Percentiles rank a stretch among this genome's conserved stretches.
phyloP scores from a whole-genome alignment of 192 early-diverging fungal genomes.

The Chytriomyces hyalinus region DNA sequence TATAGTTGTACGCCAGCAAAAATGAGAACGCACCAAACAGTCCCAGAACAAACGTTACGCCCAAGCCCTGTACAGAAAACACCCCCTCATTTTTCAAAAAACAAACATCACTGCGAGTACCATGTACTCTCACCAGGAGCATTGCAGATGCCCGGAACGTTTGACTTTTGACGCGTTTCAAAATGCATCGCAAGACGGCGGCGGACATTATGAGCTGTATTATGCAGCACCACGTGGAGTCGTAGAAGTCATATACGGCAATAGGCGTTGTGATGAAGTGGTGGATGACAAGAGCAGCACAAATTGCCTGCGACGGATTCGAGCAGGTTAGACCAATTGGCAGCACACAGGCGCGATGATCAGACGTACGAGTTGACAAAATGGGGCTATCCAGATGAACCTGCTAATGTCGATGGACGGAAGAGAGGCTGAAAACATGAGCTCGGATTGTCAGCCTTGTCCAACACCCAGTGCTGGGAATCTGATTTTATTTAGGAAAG shows the following conservation, averaged over 20 bases:
- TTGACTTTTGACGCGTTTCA: slow-evolving; percentile 6
- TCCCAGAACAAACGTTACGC: slow-evolving; percentile 4
- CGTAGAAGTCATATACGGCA: slow-evolving; percentile 26
- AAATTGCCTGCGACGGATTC: background rate
- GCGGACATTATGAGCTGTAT: slow-evolving; percentile 16
- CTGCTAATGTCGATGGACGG: background rate
- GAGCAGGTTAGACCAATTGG: background rate
- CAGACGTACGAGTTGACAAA: background rate
- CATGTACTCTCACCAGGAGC: slow-evolving; percentile 1
- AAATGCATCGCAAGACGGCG: background rate
- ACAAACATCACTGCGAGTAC: background rate
- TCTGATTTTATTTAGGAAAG: no score
- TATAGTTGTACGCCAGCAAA: slow-evolving; percentile 21
- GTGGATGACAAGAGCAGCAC: slow-evolving; percentile 17
- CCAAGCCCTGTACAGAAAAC: slow-evolving; percentile 9
- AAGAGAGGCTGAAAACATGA: no score
- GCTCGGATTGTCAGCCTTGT: no score
- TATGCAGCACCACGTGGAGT: slow-evolving; percentile 27
- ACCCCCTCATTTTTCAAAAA: background rate
- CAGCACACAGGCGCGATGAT: background rate
- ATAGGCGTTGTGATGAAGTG: slow-evolving; percentile 9
- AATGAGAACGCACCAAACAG: background rate
- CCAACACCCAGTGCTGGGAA: no score
- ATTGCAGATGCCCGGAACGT: background rate
- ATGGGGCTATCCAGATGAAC: background rate